A percentile compares a stretch with the other conserved stretches of the same genome.
phyloP scores from a whole-genome alignment of 2,329 filamentous ascomycete genomes.

The Colletotrichum gloeosporioides region DNA sequence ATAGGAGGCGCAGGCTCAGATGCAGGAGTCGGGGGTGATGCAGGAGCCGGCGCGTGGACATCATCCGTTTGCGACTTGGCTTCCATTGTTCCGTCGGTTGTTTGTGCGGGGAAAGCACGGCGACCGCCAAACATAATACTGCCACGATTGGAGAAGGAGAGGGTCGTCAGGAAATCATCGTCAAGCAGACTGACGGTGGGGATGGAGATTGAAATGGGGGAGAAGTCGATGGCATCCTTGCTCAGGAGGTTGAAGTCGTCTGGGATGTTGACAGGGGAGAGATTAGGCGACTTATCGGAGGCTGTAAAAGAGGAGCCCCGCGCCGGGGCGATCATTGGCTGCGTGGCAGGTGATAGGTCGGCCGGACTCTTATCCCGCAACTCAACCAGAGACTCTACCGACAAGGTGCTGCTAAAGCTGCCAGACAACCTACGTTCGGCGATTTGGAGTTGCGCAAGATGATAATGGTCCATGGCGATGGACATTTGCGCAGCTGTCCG shows the following conservation, averaged over 20 bases:
- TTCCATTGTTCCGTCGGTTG: slow-evolving; percentile 6
- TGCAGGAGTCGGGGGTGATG: neutral
- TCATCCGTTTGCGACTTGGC: neutral
- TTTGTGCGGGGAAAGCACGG: slow-evolving; percentile 12
- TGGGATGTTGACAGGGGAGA: slow-evolving; percentile 21
- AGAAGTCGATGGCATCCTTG: slow-evolving; percentile 37
- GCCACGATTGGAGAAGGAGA: slow-evolving; percentile 68
- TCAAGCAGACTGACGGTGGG: slow-evolving; percentile 62
- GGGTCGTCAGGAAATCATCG: slow-evolving; percentile 59
- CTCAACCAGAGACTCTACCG: slow-evolving; percentile 24
- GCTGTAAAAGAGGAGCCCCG: slow-evolving; percentile 25
- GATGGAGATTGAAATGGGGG: slow-evolving; percentile 61
- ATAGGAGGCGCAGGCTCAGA: neutral
- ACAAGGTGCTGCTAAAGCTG: slow-evolving; percentile 30
- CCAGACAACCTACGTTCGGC: slow-evolving; percentile 27
- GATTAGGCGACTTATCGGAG: slow-evolving; percentile 21
- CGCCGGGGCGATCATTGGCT: slow-evolving; percentile 27
- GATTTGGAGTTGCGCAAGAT: neutral
- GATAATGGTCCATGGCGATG: neutral
- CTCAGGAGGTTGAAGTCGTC: slow-evolving; percentile 26
- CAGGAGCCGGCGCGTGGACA: neutral
- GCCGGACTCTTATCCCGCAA: slow-evolving; percentile 28
- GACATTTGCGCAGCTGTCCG: neutral
- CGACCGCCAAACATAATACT: slow-evolving; percentile 64
- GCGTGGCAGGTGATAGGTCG: slow-evolving; percentile 29